phyloP scores from a whole-genome alignment of 768 basidiomycete genomes.

The Goffeauzyma gilvescens region DNA sequence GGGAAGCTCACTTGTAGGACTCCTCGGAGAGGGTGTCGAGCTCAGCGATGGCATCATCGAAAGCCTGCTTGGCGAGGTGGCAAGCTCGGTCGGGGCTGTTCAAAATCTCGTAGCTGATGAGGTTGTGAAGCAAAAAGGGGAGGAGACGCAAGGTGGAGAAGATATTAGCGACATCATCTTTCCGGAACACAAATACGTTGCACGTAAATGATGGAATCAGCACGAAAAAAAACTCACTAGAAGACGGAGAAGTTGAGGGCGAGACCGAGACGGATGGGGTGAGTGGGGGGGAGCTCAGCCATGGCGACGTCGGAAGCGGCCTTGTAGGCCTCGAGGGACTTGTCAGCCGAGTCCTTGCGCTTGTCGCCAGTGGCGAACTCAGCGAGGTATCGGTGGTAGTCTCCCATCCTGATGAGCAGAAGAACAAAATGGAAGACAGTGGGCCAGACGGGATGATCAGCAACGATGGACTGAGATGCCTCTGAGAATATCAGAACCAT shows the following conservation, averaged over 20 bases:
- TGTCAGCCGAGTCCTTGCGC: constrained; percentile 91
- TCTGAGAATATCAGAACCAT: too few species aligned
- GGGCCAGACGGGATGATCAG: neutral
- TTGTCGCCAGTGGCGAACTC: constrained; percentile 97
- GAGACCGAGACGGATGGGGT: constrained; percentile 94
- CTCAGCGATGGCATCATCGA: constrained; percentile 96
- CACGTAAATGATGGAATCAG: constrained; percentile 5
- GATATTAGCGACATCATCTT: too few species aligned
- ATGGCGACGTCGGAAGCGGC: constrained; percentile 92
- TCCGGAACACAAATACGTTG: too few species aligned
- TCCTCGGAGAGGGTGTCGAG: constrained; percentile 97
- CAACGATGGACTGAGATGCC: constrained; percentile 2
- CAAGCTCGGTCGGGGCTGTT: constrained; percentile 97
- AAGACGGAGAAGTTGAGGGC: constrained; percentile 99
- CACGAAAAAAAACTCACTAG: constrained; percentile 38
- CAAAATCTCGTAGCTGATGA: constrained; percentile 71
- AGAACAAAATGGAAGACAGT: neutral
- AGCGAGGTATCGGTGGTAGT: constrained; percentile 96
- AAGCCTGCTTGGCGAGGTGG: constrained; percentile 96
- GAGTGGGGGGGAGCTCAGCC: constrained; percentile 70
- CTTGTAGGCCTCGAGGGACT: constrained; percentile 81
- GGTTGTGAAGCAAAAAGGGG: neutral
- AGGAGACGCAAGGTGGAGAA: neutral
- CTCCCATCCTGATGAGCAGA: constrained; percentile 61
- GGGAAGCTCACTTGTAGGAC: constrained; percentile 56